phyloP scores from a whole-genome alignment of 805 yeast genomes.

The Blastobotrys attinorum region DNA sequence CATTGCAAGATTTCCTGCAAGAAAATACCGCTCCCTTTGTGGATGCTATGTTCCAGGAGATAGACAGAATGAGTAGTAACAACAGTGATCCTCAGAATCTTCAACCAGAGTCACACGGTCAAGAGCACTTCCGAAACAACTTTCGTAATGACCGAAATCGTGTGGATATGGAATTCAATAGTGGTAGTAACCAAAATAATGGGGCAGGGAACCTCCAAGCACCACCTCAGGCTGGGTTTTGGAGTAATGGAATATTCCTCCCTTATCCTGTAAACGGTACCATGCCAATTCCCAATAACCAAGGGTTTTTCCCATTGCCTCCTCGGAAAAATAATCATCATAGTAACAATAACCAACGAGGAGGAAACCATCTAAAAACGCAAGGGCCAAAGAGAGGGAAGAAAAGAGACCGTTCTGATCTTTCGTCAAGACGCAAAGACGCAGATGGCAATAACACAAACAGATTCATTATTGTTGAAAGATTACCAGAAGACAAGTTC shows the following conservation, averaged over 20 bases:
- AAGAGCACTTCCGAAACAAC: constrained; percentile 23
- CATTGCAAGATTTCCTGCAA: constrained; percentile 36
- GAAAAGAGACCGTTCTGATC: constrained; percentile 6
- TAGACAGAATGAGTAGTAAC: constrained; percentile 17
- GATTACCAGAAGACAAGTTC: constrained; percentile 37
- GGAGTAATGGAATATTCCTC: constrained; percentile 9
- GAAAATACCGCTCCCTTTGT: constrained; percentile 29
- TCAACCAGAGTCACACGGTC: constrained; percentile 16
- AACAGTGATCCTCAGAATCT: background rate
- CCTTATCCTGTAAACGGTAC: constrained; percentile 8
- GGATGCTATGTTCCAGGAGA: constrained; percentile 26
- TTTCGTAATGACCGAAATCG: constrained; percentile 14
- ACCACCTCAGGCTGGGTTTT: constrained; percentile 6
- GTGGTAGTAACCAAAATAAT: background rate
- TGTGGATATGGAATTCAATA: background rate
- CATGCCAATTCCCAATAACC: constrained; percentile 16
- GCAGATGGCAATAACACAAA: constrained; percentile 25
- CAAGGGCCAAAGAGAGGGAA: too few relatives aligned
- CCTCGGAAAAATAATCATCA: constrained; percentile 8
- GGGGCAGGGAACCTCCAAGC: constrained; percentile 4
- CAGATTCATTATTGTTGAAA: constrained; percentile 33
- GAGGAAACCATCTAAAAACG: too few relatives aligned
- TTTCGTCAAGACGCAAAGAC: constrained; percentile 19
- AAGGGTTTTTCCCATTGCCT: constrained; percentile 17
- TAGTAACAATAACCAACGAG: constrained; percentile 3